A percentile compares a stretch with the other conserved stretches of the same genome.
phyloP scores from a whole-genome alignment of 2,329 filamentous ascomycete species.

The Penicillium palitans region DNA sequence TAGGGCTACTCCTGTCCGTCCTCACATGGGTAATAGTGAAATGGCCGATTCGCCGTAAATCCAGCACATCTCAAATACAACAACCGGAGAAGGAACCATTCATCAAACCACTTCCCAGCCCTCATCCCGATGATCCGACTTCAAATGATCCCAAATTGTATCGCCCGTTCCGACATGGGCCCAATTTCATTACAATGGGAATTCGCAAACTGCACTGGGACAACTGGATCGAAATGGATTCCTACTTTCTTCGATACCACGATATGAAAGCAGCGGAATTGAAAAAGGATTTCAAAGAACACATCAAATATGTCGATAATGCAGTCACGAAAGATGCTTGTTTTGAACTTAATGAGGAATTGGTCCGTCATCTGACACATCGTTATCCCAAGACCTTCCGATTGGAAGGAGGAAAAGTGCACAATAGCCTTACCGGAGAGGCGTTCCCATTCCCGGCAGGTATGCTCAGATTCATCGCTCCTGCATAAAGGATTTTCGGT shows the following conservation, averaged over 20 bases:
- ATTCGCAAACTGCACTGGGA: conserved; percentile 19
- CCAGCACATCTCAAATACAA: background rate
- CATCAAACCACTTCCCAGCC: background rate
- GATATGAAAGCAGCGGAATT: background rate
- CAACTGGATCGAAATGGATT: conserved; percentile 22
- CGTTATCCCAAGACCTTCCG: conserved; percentile 10
- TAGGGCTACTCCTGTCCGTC: background rate
- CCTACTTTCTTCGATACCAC: conserved; percentile 16
- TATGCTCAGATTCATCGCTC: background rate
- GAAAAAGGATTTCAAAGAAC: conserved; percentile 14
- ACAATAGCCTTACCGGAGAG: conserved; percentile 1
- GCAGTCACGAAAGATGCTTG: conserved; percentile 14
- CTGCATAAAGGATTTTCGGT: background rate
- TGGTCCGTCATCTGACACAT: conserved; percentile 12
- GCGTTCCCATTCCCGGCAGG: background rate
- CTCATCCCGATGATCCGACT: background rate
- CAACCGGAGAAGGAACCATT: background rate
- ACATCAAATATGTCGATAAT: conserved; percentile 18
- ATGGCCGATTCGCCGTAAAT: background rate
- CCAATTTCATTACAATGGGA: conserved; percentile 19
- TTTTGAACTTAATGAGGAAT: conserved; percentile 9
- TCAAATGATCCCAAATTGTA: conserved; percentile 8
- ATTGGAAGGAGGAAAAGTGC: conserved; percentile 6
- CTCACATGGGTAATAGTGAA: background rate
- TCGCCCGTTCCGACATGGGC: conserved; percentile 17